Percentiles rank a stretch among this genome's conserved stretches.
phyloP scores from a whole-genome alignment of 768 basidiomycete species.

The Lanmaoa rubissima region DNA sequence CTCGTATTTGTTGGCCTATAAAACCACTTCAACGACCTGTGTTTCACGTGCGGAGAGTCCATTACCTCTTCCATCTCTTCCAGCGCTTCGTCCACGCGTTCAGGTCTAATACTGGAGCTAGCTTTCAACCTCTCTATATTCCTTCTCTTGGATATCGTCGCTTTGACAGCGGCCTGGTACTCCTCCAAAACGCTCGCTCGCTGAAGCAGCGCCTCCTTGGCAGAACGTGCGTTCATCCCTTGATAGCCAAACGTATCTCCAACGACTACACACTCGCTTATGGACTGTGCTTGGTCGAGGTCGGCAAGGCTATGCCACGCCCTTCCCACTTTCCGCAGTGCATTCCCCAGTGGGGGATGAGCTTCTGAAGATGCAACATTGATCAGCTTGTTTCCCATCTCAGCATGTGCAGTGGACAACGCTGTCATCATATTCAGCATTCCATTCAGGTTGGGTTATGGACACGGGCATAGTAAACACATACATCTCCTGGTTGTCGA shows the following conservation, averaged over 20 bases:
- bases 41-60: constrained; percentile 9
- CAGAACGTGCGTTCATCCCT: constrained; percentile 93
- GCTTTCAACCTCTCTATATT: constrained; percentile 88
- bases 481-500: constrained; percentile 76
- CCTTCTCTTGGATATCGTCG: constrained; percentile 88
- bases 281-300: constrained; percentile 85
- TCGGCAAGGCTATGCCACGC: constrained; percentile 86
- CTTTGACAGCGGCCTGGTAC: constrained; percentile 90
- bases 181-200: constrained; percentile 91
- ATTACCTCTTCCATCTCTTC: constrained; percentile 90
- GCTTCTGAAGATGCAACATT: constrained; percentile 88
- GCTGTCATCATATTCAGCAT: constrained; percentile 41
- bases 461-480: constrained; percentile 12
- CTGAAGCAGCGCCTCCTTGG: constrained; percentile 90
- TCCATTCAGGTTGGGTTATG: background rate
- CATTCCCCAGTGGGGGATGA: constrained; percentile 79
- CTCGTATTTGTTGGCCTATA: constrained; percentile 88
- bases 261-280: constrained; percentile 91
- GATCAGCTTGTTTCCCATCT: constrained; percentile 92
- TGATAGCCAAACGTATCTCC: constrained; percentile 98
- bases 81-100: constrained; percentile 85
- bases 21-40: constrained; percentile 10
- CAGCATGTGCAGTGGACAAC: constrained; percentile 73
- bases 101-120: constrained; percentile 80
- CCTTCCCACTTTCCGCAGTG: constrained; percentile 82